Conservation (phyloP, 495 filamentous ascomycete species). For the Penicillium taxi region DNA sequence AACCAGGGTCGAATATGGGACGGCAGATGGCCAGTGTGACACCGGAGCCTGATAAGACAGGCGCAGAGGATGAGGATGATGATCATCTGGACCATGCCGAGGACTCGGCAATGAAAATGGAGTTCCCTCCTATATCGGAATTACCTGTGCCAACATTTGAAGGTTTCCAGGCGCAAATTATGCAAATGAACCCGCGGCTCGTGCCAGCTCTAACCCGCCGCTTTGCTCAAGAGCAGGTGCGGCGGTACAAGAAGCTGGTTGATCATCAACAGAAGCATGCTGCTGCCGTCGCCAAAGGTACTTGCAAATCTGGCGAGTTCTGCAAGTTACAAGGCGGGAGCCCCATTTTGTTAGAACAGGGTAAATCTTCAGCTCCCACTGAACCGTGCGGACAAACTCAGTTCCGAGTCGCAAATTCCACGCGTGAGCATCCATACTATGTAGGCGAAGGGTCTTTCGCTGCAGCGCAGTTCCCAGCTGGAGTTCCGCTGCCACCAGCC, state of each 20-base stretch:
- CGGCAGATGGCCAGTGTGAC: conserved; percentile 1
- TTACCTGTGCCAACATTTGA: conserved; percentile 63
- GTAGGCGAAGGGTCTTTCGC: conserved; percentile 59
- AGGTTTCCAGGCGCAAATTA: conserved; percentile 71
- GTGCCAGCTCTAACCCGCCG: conserved; percentile 68
- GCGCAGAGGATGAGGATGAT: conserved; percentile 42
- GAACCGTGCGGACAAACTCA: conserved; percentile 41
- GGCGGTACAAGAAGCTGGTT: conserved; percentile 72
- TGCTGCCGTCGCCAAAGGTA: conserved; percentile 40
- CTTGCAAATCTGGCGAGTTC: conserved; percentile 52
- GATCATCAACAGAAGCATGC: conserved; percentile 65
- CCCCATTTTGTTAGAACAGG: conserved; percentile 40
- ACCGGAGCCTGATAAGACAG: conserved; percentile 12
- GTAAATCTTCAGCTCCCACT: conserved; percentile 36
- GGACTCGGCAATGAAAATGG: conserved; percentile 41
- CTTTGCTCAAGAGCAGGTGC: conserved; percentile 69
- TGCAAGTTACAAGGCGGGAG: conserved; percentile 61
- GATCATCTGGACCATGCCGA: conserved; percentile 27
- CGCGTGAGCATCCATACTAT: conserved; percentile 56
- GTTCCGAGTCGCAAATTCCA: conserved; percentile 42
- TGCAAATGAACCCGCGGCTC: conserved; percentile 62
- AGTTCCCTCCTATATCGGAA: conserved; percentile 34
- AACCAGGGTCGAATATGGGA: background rate
- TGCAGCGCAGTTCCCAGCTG: conserved; percentile 64
- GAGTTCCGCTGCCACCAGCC: conserved; percentile 78